These are phyloP conservation scores for Alternaria angustiovoidea DNA, from an alignment of 2,329 filamentous ascomycete genomes.

Conservation along the genomic window DNA sequence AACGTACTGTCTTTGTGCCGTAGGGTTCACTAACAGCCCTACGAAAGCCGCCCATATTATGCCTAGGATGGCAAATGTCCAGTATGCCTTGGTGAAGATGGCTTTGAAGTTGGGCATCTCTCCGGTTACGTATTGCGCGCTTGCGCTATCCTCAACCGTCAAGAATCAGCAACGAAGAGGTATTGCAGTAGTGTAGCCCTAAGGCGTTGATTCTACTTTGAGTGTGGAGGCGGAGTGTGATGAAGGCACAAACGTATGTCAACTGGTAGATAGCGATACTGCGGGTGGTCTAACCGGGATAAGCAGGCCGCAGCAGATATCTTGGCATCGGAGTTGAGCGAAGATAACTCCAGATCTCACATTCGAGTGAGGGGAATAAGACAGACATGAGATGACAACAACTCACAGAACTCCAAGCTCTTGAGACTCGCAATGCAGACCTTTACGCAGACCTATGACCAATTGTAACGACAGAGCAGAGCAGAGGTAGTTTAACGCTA, in stretches of 20 bases:
- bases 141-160: background rate
- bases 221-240: background rate
- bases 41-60: slow-evolving; percentile 73
- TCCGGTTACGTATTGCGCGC: background rate
- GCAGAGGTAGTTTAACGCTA: background rate
- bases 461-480: background rate
- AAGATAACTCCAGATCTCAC: background rate
- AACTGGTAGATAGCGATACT: slow-evolving; percentile 2
- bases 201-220: background rate
- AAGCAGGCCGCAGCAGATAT: slow-evolving; percentile 7
- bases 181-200: background rate
- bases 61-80: slow-evolving; percentile 59
- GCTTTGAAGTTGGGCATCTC: slow-evolving; percentile 40
- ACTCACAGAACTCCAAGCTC: background rate
- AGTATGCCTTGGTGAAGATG: slow-evolving; percentile 49
- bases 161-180: background rate
- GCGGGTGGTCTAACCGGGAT: slow-evolving; percentile 8
- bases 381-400: background rate
- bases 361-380: background rate
- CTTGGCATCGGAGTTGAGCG: slow-evolving; percentile 17
- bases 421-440: background rate
- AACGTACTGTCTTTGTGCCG: slow-evolving; percentile 80
- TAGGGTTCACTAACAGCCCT: slow-evolving; percentile 70
- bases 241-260: background rate
- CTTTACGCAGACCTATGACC: background rate